These are phyloP conservation scores for Mimosa pudica DNA, from an alignment of 306 rosid genomes.

Conservation along the genomic window DNA sequence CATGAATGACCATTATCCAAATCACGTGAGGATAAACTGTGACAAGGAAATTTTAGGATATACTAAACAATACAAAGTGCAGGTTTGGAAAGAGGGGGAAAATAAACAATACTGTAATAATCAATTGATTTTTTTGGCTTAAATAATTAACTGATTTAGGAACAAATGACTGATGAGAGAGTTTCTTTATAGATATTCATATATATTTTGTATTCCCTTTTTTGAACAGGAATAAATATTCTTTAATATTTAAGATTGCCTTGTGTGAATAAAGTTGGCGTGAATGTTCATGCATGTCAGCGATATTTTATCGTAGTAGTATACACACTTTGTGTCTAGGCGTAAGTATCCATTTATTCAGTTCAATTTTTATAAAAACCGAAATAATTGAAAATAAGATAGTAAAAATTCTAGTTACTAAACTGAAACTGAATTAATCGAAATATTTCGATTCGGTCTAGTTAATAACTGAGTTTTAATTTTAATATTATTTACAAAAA, in stretches of 20 bases:
- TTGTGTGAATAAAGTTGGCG: not conserved
- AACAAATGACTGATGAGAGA: conserved; percentile 14
- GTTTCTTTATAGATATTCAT: not conserved
- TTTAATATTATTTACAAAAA: no score
- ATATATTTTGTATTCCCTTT: not conserved
- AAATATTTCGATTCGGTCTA: no score
- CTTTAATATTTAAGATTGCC: not conserved
- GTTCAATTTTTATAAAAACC: no score
- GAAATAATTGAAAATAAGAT: no score
- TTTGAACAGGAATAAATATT: not conserved
- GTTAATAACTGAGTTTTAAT: no score
- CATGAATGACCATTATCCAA: not conserved
- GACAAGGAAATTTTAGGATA: not conserved
- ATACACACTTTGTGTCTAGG: no score
- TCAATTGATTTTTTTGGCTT: no score
- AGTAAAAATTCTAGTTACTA: no score
- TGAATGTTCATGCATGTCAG: not conserved
- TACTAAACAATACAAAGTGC: not conserved
- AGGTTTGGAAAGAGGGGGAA: not conserved
- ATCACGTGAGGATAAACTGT: not conserved
- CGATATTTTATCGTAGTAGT: not conserved
- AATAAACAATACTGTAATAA: not conserved
- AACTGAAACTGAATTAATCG: no score
- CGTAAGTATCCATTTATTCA: no score
- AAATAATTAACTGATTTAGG: not conserved